Evolutionary conservation across 2,329 filamentous ascomycete species (phyloP).

Genomic region (Rugonectria rugulosa): DNA sequence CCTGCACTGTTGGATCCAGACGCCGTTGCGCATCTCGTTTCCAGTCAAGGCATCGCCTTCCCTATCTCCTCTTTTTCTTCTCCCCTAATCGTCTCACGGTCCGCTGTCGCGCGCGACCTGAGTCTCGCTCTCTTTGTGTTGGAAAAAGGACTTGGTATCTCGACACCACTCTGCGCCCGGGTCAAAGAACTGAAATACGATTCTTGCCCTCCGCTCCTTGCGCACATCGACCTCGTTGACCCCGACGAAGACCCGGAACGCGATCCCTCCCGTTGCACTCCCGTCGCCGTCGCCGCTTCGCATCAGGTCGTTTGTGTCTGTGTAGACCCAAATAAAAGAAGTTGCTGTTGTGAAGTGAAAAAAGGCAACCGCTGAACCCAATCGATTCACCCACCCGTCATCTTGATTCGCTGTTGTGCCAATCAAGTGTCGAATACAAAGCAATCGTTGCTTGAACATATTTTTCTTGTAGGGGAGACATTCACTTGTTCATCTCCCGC

Average conservation of each 20-base stretch:
- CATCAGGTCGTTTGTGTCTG: conserved; percentile 44
- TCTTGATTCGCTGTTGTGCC: conserved; percentile 29
- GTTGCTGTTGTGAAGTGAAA: conserved; percentile 45
- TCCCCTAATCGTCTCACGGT: conserved; percentile 24
- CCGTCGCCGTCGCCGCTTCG: conserved; percentile 40
- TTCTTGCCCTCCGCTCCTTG: conserved; percentile 43
- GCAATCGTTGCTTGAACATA: conserved; percentile 43
- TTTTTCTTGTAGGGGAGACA: conserved; percentile 81
- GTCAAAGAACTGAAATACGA: conserved; percentile 54
- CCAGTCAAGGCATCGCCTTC: conserved; percentile 20
- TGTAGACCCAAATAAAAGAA: conserved; percentile 49
- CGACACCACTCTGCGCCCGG: conserved; percentile 39
- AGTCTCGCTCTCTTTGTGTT: conserved; percentile 34
- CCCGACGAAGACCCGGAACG: conserved; percentile 45
- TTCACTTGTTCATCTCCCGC: conserved; percentile 97
- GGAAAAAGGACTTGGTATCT: conserved; percentile 33
- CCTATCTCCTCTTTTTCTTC: conserved; percentile 18
- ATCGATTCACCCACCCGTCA: conserved; percentile 15
- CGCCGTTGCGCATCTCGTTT: conserved; percentile 21
- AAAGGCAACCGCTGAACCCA: conserved; percentile 15
- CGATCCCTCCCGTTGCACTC: conserved; percentile 42
- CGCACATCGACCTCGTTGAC: conserved; percentile 46
- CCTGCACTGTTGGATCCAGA: conserved; percentile 17
- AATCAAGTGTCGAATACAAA: conserved; percentile 25
- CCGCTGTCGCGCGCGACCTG: conserved; percentile 26